These are phyloP conservation scores for Rubia peregrina DNA, from an alignment of 305 asterid species.

Conservation along the genomic window DNA sequence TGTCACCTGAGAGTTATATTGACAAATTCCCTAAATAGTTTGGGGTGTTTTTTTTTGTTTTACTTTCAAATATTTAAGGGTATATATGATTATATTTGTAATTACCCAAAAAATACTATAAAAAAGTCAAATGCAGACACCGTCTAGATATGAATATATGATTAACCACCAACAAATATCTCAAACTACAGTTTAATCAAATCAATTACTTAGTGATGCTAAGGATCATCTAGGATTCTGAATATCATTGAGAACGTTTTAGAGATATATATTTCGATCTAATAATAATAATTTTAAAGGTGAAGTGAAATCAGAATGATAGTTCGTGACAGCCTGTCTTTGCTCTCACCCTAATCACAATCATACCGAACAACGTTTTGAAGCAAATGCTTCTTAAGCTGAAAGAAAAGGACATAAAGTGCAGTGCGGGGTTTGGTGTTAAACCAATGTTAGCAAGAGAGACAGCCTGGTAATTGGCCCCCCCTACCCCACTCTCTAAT, in stretches of 20 bases:
- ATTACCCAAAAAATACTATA: too few relatives aligned
- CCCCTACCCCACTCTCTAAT: conserved; percentile 19
- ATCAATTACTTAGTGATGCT: not conserved
- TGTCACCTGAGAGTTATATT: too few relatives aligned
- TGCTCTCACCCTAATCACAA: conserved; percentile 25
- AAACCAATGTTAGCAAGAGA: conserved; percentile 26
- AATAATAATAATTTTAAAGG: not conserved
- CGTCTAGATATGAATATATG: too few relatives aligned
- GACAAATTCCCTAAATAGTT: too few relatives aligned
- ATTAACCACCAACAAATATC: not conserved
- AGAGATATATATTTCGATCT: not conserved
- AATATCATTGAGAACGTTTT: not conserved
- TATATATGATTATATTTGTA: too few relatives aligned
- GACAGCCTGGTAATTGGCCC: conserved; percentile 51
- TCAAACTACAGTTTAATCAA: not conserved
- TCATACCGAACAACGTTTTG: conserved; percentile 31
- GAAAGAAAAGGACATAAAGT: conserved; percentile 59
- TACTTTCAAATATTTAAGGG: too few relatives aligned
- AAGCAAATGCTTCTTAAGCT: conserved; percentile 36
- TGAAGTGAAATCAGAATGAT: conserved; percentile 17
- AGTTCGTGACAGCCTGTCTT: conserved; percentile 19
- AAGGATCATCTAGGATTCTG: not conserved
- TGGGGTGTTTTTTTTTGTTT: too few relatives aligned
- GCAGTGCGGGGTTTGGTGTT: conserved; percentile 28
- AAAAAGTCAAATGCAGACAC: too few relatives aligned